Conservation (phyloP, 768 basidiomycete genomes). For the Lentinula raphanica region DNA sequence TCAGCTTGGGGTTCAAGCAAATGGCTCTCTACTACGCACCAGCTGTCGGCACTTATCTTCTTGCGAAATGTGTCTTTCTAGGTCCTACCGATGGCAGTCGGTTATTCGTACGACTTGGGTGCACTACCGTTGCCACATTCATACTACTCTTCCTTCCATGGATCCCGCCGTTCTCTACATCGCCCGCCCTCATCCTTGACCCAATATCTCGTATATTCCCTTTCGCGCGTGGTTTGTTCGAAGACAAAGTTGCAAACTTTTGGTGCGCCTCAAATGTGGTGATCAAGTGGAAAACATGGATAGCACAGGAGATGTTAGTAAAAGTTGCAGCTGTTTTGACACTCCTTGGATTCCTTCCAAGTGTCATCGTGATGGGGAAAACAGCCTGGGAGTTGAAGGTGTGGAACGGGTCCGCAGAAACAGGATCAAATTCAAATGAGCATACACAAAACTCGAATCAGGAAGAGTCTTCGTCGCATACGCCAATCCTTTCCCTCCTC, state of each 20-base stretch:
- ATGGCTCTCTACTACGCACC: constrained; percentile 95
- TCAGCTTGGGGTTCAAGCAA: constrained; percentile 90
- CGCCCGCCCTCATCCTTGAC: constrained; percentile 40
- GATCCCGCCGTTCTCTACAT: constrained; percentile 60
- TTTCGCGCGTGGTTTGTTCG: constrained; percentile 84
- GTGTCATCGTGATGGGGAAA: constrained; percentile 40
- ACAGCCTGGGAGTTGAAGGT: constrained; percentile 28
- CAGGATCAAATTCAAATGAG: background rate
- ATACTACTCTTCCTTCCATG: constrained; percentile 73
- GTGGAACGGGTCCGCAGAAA: background rate
- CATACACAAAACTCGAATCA: too few species aligned
- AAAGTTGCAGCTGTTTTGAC: constrained; percentile 67
- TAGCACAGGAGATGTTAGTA: constrained; percentile 44
- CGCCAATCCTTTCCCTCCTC: constrained; percentile 59
- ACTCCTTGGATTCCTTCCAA: constrained; percentile 63
- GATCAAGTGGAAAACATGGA: constrained; percentile 75
- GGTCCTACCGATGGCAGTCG: constrained; percentile 51
- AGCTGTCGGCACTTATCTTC: constrained; percentile 83
- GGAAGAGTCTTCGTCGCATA: constrained; percentile 19
- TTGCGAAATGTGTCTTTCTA: constrained; percentile 85
- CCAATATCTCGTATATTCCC: constrained; percentile 85
- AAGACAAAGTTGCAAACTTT: constrained; percentile 96
- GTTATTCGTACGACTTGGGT: constrained; percentile 63
- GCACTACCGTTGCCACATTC: constrained; percentile 60
- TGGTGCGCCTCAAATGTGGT: constrained; percentile 93